Evolutionary conservation across 768 basidiomycete species (phyloP), one percentile per base, ranked within the genome.

Genomic region (Lyophyllum decastes): DNA sequence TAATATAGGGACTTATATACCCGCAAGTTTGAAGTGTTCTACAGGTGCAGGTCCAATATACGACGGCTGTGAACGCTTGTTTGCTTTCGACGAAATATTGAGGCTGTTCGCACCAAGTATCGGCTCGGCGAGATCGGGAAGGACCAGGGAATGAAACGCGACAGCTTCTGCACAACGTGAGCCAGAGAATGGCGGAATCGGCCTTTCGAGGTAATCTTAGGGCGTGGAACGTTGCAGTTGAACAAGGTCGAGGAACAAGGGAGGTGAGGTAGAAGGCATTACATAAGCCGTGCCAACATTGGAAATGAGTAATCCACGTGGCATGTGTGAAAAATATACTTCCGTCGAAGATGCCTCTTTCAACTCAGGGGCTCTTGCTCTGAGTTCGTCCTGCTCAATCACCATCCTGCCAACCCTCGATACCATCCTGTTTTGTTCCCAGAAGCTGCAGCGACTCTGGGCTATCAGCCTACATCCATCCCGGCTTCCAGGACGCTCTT

Each of bases 341-440:
- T 68, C 66, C 66, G 66, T 60, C 61, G 35, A 58, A 61, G 50
- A 55, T 58, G 22, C 57, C 41, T 50, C 47, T 34, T 38, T 52
- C 19, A 46, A 59, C 63, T 69, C 68, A 69, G 68, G 68, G 68
- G 66, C 66, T 69, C 48, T 46, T 48, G 58, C 45, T 45, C 56
- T 54, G 44, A 54, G 47, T 52, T 58, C 35, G 38, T 48, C 54
- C 54, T 58, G 52, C 58, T 50, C 55, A 55, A 59, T 57, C 66
- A 46, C 52, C 56, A 47, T 48, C 48, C 50, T 55, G 45, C 55
- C 45, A 49, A 52, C 17, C 43, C 38, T 59, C 52, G 51, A 26
- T 41, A 52, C 56, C 27, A 19, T 43, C 47, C 44, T 40, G 22
- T 21, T 24, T 33, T 17, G 58, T 38, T 30, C 34, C 25, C 21